A percentile compares a stretch with the other conserved stretches of the same genome.
Evolutionary conservation across 352 stramenopile species (phyloP).

Genomic region (Phytophthora citrophthora): DNA sequence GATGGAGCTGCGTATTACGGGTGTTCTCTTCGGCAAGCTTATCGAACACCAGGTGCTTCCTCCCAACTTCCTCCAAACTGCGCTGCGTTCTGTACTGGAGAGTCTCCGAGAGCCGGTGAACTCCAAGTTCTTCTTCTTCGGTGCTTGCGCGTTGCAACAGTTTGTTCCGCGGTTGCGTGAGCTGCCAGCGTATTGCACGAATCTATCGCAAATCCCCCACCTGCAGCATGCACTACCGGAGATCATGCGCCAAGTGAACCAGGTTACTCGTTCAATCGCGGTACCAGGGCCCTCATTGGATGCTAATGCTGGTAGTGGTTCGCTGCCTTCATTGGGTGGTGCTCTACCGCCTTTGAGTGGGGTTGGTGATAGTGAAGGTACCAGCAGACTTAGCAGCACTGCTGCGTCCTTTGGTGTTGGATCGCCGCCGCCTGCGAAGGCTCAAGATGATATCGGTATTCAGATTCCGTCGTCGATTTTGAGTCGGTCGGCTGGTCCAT

Average conservation of each 20-base stretch:
- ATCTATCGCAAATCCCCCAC: conserved; percentile 98
- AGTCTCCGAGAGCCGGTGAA: conserved; percentile 96
- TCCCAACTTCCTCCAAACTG: conserved; percentile 98
- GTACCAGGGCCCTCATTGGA: conserved; percentile 46
- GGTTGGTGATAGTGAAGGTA: conserved; percentile 28
- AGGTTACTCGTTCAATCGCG: conserved; percentile 72
- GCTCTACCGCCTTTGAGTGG: conserved; percentile 24
- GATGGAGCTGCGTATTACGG: conserved; percentile 98
- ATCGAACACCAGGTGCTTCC: conserved; percentile 99
- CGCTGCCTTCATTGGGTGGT: conserved; percentile 28
- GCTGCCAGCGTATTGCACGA: conserved; percentile 97
- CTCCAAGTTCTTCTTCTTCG: conserved; percentile 99
- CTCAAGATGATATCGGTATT: conserved; percentile 42
- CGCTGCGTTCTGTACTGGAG: conserved; percentile 97
- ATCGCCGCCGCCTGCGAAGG: conserved; percentile 28
- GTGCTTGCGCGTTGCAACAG: conserved; percentile 98
- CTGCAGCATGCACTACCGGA: conserved; percentile 94
- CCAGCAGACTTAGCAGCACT: conserved; percentile 28
- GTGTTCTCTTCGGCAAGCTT: conserved; percentile 97
- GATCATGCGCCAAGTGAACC: conserved; percentile 90
- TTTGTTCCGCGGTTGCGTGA: conserved; percentile 97
- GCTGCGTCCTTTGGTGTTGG: conserved; percentile 27
- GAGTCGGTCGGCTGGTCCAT: conserved; percentile 54
- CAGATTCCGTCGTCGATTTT: conserved; percentile 53
- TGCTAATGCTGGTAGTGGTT: conserved; percentile 24